Evolutionary conservation across 2,329 filamentous ascomycete genomes (phyloP), one percentile per base, ranked within the genome.

Genomic region (Monosporascus sp.): DNA sequence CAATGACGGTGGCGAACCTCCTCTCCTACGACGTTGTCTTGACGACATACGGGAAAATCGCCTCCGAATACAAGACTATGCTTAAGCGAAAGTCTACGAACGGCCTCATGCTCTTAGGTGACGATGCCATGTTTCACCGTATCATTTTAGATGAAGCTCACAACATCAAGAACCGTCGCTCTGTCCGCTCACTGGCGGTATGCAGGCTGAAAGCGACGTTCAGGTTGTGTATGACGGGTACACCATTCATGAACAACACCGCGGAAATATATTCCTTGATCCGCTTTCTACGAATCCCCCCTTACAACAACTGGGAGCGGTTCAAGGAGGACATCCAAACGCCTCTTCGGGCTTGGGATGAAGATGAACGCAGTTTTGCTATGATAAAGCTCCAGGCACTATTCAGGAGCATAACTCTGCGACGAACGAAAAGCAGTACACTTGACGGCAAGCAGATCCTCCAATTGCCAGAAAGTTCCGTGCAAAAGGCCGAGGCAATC

Each of bases 191-290:
- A 1, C 74, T 77, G 56, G 88, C 83, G 14, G 82, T 82, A 34
- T 81, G 74, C 60, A 67, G 71, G 18, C 71, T 94, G 15, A 72
- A 79, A 54, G 74, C 86, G n/a, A 77, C 72, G 27, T 83, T 88
- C 64, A 79, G 89, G 45, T 84, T 89, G 70, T 91, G 87, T 65
- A 81, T 94, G 71, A 92, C 86, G 6, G 89, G 89, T 20, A 94
- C 89, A 0, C 89, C 89, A 0, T 90, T 94, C 85, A 95, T 95
- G 88, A 97, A 96, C 62, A 84, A 80, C 15, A 82, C 93, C 2
- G 76, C 82, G 34, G 92, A 97, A 63, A 76, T 96, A 3, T 94
- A 83, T 64, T 88, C 90, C 1, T 74, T 96, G 15, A 76, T 96
- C 47, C 81, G 82, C 2, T 97, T 96, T 61, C 77, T 96, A 22